phyloP scores from a whole-genome alignment of 2,329 filamentous ascomycete genomes.

The Calonectria pteridis region DNA sequence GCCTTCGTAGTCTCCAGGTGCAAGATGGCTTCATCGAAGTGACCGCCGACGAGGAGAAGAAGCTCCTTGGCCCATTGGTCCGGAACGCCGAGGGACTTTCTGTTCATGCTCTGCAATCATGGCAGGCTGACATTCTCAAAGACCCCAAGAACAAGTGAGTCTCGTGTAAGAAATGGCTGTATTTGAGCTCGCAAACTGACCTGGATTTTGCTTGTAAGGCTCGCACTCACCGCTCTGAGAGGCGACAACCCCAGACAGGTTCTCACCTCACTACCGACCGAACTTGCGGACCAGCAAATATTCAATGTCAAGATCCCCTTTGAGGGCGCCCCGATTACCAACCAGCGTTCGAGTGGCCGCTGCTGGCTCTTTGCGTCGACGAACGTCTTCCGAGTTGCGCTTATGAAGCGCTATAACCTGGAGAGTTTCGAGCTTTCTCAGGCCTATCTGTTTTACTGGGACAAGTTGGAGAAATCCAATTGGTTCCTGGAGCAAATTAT shows the following conservation, averaged over 20 bases:
- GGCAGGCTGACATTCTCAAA: constrained; percentile 72
- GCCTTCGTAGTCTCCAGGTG: constrained; percentile 59
- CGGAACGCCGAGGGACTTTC: constrained; percentile 61
- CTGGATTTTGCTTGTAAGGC: constrained; percentile 57
- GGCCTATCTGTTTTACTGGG: constrained; percentile 91
- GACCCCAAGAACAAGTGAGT: constrained; percentile 75
- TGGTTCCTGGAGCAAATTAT: constrained; percentile 90
- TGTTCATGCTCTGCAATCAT: constrained; percentile 63
- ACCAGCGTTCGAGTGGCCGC: constrained; percentile 83
- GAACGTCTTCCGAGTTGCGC: constrained; percentile 90
- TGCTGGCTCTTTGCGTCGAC: constrained; percentile 95
- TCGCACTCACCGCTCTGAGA: constrained; percentile 81
- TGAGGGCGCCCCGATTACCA: constrained; percentile 86
- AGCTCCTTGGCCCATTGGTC: constrained; percentile 13
- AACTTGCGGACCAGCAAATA: constrained; percentile 79
- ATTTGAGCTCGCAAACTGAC: constrained; percentile 9
- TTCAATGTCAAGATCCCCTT: constrained; percentile 88
- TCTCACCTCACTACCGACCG: constrained; percentile 72
- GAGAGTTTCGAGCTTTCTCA: constrained; percentile 88
- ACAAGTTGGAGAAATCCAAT: constrained; percentile 93
- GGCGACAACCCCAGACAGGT: constrained; percentile 74
- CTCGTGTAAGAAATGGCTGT: neutral
- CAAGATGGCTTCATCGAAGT: constrained; percentile 66
- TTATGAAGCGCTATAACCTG: constrained; percentile 86
- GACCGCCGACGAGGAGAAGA: constrained; percentile 52